Percentiles rank a stretch among this genome's conserved stretches.
Conservation (phyloP, 495 filamentous ascomycete species). For the Terfezia claveryi region DNA sequence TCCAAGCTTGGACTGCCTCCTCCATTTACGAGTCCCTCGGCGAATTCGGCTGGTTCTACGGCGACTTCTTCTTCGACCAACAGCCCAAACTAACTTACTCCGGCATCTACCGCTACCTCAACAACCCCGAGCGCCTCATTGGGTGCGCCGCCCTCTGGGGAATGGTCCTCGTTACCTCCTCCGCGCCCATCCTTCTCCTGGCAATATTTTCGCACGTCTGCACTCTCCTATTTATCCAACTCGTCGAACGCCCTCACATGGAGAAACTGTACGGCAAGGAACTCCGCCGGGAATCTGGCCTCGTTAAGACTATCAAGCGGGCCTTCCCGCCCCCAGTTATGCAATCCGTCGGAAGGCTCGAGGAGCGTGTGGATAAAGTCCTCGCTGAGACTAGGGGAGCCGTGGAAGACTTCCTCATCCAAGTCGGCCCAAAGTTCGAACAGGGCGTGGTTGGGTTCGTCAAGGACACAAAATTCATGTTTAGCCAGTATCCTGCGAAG, state of each 20-base stretch:
- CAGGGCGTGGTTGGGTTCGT: slow-evolving; percentile 70
- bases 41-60: slow-evolving; percentile 96
- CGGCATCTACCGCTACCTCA: slow-evolving; percentile 92
- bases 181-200: slow-evolving; percentile 56
- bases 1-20: slow-evolving; percentile 81
- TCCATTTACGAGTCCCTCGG: slow-evolving; percentile 93
- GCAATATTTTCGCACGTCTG: slow-evolving; percentile 69
- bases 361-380: slow-evolving; percentile 69
- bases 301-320: slow-evolving; percentile 72
- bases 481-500: slow-evolving; percentile 74
- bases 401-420: slow-evolving; percentile 74
- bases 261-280: slow-evolving; percentile 82
- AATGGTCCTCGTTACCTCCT: slow-evolving; percentile 76
- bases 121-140: slow-evolving; percentile 88
- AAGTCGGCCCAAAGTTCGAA: slow-evolving; percentile 68
- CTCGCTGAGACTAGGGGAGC: slow-evolving; percentile 65
- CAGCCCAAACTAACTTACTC: slow-evolving; percentile 76
- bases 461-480: slow-evolving; percentile 65
- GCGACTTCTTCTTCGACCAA: slow-evolving; percentile 89
- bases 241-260: slow-evolving; percentile 94
- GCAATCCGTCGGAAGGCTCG: slow-evolving; percentile 37
- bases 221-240: slow-evolving; percentile 69
- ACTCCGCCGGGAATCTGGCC: slow-evolving; percentile 66
- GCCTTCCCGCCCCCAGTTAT: slow-evolving; percentile 63
- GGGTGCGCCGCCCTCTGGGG: slow-evolving; percentile 95